phyloP scores from a whole-genome alignment of 2,329 filamentous ascomycete species.

The Geosmithia flava region DNA sequence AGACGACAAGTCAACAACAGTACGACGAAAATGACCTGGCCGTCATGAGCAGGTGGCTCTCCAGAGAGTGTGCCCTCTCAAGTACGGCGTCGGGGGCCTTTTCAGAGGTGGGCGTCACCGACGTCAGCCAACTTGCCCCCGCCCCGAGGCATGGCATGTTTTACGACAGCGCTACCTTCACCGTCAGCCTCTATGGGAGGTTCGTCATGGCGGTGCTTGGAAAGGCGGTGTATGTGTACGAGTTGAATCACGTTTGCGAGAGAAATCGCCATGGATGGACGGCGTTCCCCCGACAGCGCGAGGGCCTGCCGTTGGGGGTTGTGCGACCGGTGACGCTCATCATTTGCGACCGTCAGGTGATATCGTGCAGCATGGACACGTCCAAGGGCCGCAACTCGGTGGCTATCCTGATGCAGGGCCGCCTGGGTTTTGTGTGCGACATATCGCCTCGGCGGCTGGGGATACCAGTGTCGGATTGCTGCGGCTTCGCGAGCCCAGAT shows the following conservation, averaged over 20 bases:
- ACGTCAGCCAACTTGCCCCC: conserved; percentile 21
- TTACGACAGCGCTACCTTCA: conserved; percentile 22
- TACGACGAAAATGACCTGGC: conserved; percentile 12
- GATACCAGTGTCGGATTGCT: neutral
- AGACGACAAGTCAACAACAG: conserved; percentile 2
- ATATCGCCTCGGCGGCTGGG: conserved; percentile 16
- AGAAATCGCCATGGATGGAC: conserved; percentile 9
- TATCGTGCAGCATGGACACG: conserved; percentile 52
- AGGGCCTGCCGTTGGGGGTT: conserved; percentile 10
- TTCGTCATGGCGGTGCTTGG: conserved; percentile 44
- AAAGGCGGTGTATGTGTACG: conserved; percentile 44
- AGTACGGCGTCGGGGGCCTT: conserved; percentile 13
- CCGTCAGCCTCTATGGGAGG: conserved; percentile 42
- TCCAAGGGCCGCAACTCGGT: conserved; percentile 40
- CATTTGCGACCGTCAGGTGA: conserved; percentile 40
- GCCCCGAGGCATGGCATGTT: conserved; percentile 3
- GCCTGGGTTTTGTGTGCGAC: conserved; percentile 49
- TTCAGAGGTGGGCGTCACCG: conserved; percentile 16
- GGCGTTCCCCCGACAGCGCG: conserved; percentile 11
- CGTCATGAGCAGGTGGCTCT: conserved; percentile 26
- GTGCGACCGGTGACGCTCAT: conserved; percentile 37
- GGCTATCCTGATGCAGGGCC: conserved; percentile 45
- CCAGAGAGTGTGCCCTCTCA: conserved; percentile 22
- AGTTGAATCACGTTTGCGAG: conserved; percentile 22
- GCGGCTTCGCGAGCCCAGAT: neutral